Evolutionary conservation across 2,329 filamentous ascomycete genomes (phyloP), one percentile per base, ranked within the genome.

Genomic region (Exophiala bonariae): DNA sequence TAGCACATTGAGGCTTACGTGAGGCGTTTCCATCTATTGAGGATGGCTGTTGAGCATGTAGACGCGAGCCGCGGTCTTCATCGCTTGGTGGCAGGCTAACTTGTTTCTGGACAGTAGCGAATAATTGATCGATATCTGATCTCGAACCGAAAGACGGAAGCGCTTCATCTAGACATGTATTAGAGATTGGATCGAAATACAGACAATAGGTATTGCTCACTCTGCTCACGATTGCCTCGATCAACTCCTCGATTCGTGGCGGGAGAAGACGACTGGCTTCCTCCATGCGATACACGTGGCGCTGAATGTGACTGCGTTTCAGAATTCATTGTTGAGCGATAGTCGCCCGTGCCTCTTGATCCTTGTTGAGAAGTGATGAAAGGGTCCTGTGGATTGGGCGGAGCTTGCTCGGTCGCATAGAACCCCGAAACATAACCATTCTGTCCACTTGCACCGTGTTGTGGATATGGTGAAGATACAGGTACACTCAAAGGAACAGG

Each of bases 111-210:
- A 35, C 45, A 30, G 16, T 52, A 17, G 52, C 52, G 20, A 55
- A 55, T 3, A 55, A 43, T 32, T 52, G 32, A 20, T 55, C 49
- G 22, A 55, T 16, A 42, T 55, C 52, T 16, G 52, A 52, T 31
- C 48, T 44, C 6, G 52, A 55, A 8, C 52, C 52, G 32, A 55
- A 55, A 20, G 52, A 55, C 4, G 52, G 52, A 38, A 55, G 45
- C 17, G 38, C 19, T 43, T 47, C 38, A 30, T 55, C 52, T 54
- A 36, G 30, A 20, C 19, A 18, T 39, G 17, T 20, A 41, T 50
- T 11, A 26, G 23, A 49, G 47, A 32, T 6, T 16, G 34, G 31
- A 26, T 47, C 22, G 34, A 19, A 8, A 16, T 7, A 11, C 8
- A 20, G n/a, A n/a, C n/a, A n/a, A n/a, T 10, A 16, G 6, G 14